A percentile compares a stretch with the other conserved stretches of the same genome.
Evolutionary conservation across 1,139 yeast genomes (phyloP).

Genomic region (Arxiozyma heterogenica): DNA sequence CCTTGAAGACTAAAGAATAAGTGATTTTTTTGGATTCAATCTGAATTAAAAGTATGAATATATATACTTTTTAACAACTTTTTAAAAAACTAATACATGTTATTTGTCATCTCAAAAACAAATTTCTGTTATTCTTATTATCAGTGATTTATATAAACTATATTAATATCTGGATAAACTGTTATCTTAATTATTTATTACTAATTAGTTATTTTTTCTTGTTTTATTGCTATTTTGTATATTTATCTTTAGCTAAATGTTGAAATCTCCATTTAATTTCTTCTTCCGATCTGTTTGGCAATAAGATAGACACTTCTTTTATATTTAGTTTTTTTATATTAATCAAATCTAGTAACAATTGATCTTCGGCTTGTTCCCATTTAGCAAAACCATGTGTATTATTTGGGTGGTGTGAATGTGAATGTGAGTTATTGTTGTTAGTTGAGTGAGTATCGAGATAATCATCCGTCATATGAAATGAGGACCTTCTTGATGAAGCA

Average conservation of each 20-base stretch:
- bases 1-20: not conserved
- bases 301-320: constrained; percentile 63
- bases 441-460: constrained; percentile 3
- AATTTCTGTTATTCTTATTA: not conserved
- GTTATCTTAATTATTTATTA: not conserved
- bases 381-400: not conserved
- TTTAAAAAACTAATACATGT: too few species aligned
- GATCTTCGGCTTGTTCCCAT: constrained; percentile 56
- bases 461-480: constrained; percentile 20
- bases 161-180: too few species aligned
- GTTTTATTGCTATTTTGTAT: too few species aligned
- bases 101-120: too few species aligned
- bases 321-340: constrained; percentile 45
- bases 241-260: constrained; percentile 29
- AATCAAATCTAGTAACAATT: constrained; percentile 52
- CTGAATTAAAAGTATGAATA: too few species aligned
- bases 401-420: not conserved
- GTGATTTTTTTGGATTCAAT: not conserved
- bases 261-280: constrained; percentile 59
- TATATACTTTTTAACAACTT: too few species aligned
- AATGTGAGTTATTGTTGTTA: not conserved
- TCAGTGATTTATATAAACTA: not conserved
- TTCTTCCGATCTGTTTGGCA: constrained; percentile 63
- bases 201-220: too few species aligned
- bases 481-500: constrained; percentile 24